Percentiles rank a stretch among this genome's conserved stretches.
Conservation (phyloP, 192 early-diverging fungal genomes). For the Coemansia sp. region DNA sequence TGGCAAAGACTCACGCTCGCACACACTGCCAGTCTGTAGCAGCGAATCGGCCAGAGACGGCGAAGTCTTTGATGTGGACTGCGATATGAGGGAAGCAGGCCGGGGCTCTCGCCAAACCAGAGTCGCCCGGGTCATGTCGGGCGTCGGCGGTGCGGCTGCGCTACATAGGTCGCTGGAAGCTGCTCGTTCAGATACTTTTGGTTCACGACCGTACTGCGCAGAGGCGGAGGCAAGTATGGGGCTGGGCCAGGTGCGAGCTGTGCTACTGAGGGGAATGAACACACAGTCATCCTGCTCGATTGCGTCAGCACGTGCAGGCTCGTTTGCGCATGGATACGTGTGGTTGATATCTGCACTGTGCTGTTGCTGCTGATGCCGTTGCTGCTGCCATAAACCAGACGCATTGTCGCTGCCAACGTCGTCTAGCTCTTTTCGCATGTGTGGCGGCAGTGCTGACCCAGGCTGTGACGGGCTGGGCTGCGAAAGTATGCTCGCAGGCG, state of each 20-base stretch:
- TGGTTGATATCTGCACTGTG: neutral
- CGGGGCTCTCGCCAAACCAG: constrained; percentile 15
- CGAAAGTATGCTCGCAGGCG: neutral
- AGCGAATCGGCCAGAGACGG: constrained; percentile 18
- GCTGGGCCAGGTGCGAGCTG: neutral
- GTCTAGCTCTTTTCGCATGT: neutral
- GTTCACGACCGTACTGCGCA: neutral
- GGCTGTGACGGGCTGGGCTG: neutral
- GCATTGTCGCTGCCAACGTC: neutral
- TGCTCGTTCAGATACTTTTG: neutral
- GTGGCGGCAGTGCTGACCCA: neutral
- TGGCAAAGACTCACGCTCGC: neutral
- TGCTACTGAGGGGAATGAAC: constrained; percentile 14
- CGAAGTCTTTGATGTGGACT: constrained; percentile 8
- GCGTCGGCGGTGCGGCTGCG: neutral
- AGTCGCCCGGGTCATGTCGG: constrained; percentile 12
- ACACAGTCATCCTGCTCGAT: constrained; percentile 4
- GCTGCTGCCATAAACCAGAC: neutral
- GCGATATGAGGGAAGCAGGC: neutral
- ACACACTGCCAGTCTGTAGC: neutral
- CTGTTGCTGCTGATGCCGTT: neutral
- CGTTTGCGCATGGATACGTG: neutral
- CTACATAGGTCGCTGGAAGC: neutral
- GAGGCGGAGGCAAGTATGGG: neutral
- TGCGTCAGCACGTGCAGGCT: neutral